Conservation (phyloP, 2,329 filamentous ascomycete genomes). For the Diaporthe sp. region DNA sequence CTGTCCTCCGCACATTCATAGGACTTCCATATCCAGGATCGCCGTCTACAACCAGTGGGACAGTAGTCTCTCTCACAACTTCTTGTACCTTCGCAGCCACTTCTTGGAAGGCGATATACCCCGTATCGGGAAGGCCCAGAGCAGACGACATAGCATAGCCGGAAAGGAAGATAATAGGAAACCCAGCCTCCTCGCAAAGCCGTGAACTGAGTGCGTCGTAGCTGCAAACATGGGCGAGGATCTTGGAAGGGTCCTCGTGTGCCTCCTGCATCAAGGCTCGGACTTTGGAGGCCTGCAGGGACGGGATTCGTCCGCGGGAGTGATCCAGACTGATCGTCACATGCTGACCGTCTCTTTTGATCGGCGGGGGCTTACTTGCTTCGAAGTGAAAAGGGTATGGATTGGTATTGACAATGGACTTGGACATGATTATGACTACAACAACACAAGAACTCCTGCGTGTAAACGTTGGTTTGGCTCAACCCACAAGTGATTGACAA, state of each 20-base stretch:
- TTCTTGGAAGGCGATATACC: slow-evolving; percentile 7
- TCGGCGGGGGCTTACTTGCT: background rate
- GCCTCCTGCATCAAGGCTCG: background rate
- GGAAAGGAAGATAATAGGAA: background rate
- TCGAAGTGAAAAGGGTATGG: slow-evolving; percentile 8
- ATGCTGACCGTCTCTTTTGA: slow-evolving; percentile 15
- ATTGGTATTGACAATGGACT: slow-evolving; percentile 4
- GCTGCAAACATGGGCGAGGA: slow-evolving; percentile 7
- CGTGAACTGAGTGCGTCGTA: slow-evolving; percentile 3
- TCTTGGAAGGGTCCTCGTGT: slow-evolving; percentile 1
- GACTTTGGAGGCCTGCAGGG: background rate
- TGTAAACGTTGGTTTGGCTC: background rate
- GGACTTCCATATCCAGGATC: background rate
- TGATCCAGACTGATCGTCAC: background rate
- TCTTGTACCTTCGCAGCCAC: background rate
- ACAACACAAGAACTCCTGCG: background rate
- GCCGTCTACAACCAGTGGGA: background rate
- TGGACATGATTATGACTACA: background rate
- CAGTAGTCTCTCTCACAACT: background rate
- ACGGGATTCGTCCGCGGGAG: background rate
- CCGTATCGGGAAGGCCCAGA: background rate
- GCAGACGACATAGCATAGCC: slow-evolving; percentile 1
- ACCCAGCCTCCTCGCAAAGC: slow-evolving; percentile 3
- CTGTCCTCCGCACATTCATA: slow-evolving; percentile 12
- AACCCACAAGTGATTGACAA: background rate